These are phyloP conservation scores for Fomitopsis pinicola DNA, from an alignment of 1,284 basidiomycete species.

Conservation along the genomic window DNA sequence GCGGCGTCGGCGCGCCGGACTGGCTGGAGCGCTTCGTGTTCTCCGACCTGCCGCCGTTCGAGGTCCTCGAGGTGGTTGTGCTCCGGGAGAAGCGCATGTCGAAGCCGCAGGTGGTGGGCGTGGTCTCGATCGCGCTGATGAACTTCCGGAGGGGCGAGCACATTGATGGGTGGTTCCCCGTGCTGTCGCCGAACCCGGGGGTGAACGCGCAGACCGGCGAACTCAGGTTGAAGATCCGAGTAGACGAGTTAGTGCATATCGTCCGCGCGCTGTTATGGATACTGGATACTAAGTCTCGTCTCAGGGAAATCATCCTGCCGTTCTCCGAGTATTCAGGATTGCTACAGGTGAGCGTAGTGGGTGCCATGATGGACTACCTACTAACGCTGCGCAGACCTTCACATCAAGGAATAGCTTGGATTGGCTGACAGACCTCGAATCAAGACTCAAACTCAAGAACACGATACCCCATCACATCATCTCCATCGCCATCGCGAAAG, in stretches of 20 bases:
- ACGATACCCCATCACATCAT: conserved; percentile 52
- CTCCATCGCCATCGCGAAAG: conserved; percentile 62
- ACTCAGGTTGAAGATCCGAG: conserved; percentile 62
- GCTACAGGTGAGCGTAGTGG: conserved; percentile 38
- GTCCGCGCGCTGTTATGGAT: not conserved
- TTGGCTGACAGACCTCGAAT: conserved; percentile 70
- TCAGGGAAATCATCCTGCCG: conserved; percentile 73
- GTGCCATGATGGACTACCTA: not conserved
- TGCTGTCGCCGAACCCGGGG: conserved; percentile 42
- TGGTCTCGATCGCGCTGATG: conserved; percentile 56
- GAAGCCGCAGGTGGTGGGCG: conserved; percentile 56
- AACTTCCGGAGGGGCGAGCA: conserved; percentile 70
- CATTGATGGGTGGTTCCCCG: conserved; percentile 82
- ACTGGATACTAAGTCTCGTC: conserved; percentile 5
- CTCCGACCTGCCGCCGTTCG: conserved; percentile 68
- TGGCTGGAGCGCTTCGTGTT: conserved; percentile 81
- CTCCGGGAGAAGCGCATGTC: conserved; percentile 62
- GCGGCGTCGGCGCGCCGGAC: conserved; percentile 56
- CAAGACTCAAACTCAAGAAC: conserved; percentile 57
- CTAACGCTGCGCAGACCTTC: conserved; percentile 42
- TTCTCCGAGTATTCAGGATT: conserved; percentile 51
- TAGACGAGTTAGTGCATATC: conserved; percentile 63
- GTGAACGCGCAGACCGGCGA: conserved; percentile 65
- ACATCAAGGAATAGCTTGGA: conserved; percentile 65
- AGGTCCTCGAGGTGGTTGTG: conserved; percentile 57